Percentiles rank a stretch among this genome's conserved stretches.
Conservation (phyloP, 148 eudicot species). For the Rhododendron mucronatum region DNA sequence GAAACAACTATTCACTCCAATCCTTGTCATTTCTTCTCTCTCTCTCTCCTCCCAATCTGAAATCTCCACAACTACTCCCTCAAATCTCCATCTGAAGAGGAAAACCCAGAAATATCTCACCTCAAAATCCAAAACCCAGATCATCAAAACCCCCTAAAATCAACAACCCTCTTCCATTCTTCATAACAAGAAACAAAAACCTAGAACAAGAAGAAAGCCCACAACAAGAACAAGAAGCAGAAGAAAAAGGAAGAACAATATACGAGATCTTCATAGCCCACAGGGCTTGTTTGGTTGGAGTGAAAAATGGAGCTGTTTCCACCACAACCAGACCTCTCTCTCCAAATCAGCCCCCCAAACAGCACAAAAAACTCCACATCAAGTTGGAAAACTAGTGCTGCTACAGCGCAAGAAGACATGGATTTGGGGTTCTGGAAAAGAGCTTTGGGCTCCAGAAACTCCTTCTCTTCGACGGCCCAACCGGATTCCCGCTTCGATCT, state of each 20-base stretch:
- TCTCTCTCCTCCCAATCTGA: slow-evolving; percentile 13
- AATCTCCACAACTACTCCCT: slow-evolving; percentile 41
- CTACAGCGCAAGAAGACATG: slow-evolving; percentile 22
- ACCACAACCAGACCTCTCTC: slow-evolving; percentile 90
- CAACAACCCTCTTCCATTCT: slow-evolving; percentile 1
- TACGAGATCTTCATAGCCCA: not conserved
- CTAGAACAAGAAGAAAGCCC: not conserved
- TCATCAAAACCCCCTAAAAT: not conserved
- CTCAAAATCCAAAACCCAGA: slow-evolving; percentile 2
- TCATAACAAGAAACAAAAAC: not conserved
- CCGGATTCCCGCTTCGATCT: slow-evolving; percentile 20
- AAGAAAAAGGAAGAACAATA: not conserved
- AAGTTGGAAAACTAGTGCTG: slow-evolving; percentile 22
- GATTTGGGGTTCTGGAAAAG: slow-evolving; percentile 59
- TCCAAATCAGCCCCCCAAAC: slow-evolving; percentile 91
- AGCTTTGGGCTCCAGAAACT: slow-evolving; percentile 33
- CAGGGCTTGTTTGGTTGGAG: slow-evolving; percentile 11
- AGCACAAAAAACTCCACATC: slow-evolving; percentile 42
- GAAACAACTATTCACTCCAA: slow-evolving; percentile 60
- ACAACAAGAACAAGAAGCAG: not conserved
- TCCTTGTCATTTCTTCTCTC: slow-evolving; percentile 37
- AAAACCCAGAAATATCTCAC: slow-evolving; percentile 12
- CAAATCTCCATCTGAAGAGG: slow-evolving; percentile 19
- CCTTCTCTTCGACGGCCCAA: slow-evolving; percentile 9
- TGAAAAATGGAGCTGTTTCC: slow-evolving; percentile 82